Evolutionary conservation across 257 asterid species (phyloP).

Genomic region (Jacaranda copaia): DNA sequence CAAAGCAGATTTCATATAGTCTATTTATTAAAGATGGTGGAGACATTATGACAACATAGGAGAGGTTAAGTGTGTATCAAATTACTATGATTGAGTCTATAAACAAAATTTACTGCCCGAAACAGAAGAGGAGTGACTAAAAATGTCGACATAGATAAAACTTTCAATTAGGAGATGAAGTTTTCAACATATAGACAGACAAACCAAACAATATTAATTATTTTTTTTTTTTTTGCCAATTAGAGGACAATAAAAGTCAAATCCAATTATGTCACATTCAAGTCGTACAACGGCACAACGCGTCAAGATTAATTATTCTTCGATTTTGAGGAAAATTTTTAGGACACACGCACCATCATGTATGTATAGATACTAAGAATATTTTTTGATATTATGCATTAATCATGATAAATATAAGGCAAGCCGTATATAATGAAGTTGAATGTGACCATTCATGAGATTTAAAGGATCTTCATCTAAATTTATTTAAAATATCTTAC

Average conservation of each 20-base stretch:
- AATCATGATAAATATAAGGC: no score
- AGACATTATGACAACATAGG: neutral
- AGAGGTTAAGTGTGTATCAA: neutral
- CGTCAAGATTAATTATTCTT: no score
- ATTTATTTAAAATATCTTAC: no score
- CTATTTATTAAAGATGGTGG: neutral
- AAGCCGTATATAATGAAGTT: no score
- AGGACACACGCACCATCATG: no score
- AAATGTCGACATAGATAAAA: slow-evolving; percentile 21
- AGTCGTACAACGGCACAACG: neutral
- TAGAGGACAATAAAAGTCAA: no score
- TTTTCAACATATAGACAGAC: neutral
- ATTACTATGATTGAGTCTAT: neutral
- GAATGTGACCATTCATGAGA: no score
- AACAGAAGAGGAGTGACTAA: neutral
- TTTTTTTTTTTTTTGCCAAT: no score
- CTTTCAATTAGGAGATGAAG: neutral
- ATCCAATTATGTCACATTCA: neutral
- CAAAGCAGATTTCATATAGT: neutral
- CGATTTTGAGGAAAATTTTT: no score
- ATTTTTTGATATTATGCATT: no score
- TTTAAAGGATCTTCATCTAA: no score
- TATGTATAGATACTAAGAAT: no score
- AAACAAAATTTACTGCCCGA: neutral
- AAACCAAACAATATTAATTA: neutral